A percentile compares a stretch with the other conserved stretches of the same genome.
Conservation (phyloP, 2,329 filamentous ascomycete species). For the Arthrinium puccinioides region DNA sequence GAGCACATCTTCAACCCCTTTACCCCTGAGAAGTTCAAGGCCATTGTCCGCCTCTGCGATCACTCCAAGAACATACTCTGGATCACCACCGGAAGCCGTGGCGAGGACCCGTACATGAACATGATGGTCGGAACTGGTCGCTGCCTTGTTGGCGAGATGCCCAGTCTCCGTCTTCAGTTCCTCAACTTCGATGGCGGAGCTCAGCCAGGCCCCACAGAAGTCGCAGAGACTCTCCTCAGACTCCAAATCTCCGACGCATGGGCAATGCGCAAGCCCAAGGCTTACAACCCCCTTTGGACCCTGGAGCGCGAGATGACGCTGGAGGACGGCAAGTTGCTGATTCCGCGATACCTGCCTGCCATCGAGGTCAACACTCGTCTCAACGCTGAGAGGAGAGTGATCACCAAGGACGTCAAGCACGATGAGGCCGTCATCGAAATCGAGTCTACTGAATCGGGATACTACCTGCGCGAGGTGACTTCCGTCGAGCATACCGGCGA, state of each 20-base stretch:
- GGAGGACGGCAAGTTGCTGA: background rate
- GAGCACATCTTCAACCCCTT: slow-evolving; percentile 15
- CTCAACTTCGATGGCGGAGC: background rate
- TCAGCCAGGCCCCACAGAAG: background rate
- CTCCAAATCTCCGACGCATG: background rate
- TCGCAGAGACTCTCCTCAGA: background rate
- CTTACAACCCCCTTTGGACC: background rate
- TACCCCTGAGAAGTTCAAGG: background rate
- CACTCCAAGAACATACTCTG: slow-evolving; percentile 2
- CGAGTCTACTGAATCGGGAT: background rate
- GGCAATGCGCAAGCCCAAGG: background rate
- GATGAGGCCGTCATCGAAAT: background rate
- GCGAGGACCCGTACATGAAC: slow-evolving; percentile 3
- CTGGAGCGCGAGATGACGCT: background rate
- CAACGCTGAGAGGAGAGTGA: slow-evolving; percentile 6
- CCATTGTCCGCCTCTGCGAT: background rate
- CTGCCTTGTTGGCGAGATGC: slow-evolving; percentile 1
- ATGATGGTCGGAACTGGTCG: background rate
- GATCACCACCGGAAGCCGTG: slow-evolving; percentile 1
- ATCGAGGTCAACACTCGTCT: slow-evolving; percentile 7
- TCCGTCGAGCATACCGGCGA: background rate
- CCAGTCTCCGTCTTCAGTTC: background rate
- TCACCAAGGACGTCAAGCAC: background rate
- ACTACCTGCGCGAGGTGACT: background rate
- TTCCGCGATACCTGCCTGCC: background rate